Evolutionary conservation across 768 basidiomycete species (phyloP).

Genomic region (Neoboletus brunneissimus): DNA sequence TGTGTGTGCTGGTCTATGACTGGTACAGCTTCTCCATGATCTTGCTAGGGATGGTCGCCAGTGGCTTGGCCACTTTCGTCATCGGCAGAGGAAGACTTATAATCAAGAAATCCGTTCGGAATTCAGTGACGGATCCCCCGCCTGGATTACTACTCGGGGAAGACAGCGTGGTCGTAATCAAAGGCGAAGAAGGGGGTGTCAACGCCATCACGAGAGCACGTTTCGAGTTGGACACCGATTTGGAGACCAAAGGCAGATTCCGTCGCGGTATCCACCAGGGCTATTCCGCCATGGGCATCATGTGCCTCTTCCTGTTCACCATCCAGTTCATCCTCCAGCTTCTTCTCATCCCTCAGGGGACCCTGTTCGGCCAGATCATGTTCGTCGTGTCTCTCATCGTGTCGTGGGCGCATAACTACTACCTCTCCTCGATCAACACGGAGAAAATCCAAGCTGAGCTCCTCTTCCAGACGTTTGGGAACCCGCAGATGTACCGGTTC

Average conservation of each 20-base stretch:
- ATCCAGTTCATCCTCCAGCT: constrained; percentile 32
- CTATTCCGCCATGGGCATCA: constrained; percentile 9
- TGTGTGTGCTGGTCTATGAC: constrained; percentile 26
- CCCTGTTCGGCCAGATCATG: constrained; percentile 33
- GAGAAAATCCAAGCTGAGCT: constrained; percentile 23
- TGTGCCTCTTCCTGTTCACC: constrained; percentile 27
- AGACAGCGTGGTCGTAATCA: constrained; percentile 22
- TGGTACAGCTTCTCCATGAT: constrained; percentile 35
- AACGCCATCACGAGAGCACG: constrained; percentile 26
- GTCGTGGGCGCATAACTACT: constrained; percentile 33
- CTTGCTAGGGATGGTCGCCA: constrained; percentile 28
- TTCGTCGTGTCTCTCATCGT: constrained; percentile 28
- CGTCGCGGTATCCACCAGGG: background rate
- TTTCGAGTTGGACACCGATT: constrained; percentile 20
- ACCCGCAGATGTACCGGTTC: constrained; percentile 12
- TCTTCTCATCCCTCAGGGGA: constrained; percentile 33
- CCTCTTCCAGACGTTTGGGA: constrained; percentile 14
- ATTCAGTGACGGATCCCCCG: constrained; percentile 17
- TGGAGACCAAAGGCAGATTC: background rate
- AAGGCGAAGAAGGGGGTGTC: constrained; percentile 25
- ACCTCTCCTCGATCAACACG: constrained; percentile 32
- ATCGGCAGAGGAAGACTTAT: constrained; percentile 25
- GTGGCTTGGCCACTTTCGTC: constrained; percentile 26
- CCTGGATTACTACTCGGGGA: constrained; percentile 23
- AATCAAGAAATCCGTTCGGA: constrained; percentile 14